These are phyloP conservation scores for Xylaria digitata DNA, from an alignment of 2,329 filamentous ascomycete genomes.

Conservation along the genomic window DNA sequence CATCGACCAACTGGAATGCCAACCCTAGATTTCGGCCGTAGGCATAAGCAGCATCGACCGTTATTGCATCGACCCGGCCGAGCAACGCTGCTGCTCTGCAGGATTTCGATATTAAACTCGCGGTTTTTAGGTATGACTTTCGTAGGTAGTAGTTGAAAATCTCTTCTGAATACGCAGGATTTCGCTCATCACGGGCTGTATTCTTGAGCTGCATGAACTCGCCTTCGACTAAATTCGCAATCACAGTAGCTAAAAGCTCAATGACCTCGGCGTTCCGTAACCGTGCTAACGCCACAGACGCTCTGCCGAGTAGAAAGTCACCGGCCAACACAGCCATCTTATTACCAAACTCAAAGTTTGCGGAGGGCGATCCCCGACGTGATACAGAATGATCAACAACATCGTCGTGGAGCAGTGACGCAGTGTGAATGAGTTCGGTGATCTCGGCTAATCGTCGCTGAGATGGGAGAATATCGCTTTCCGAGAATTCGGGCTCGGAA, in stretches of 20 bases:
- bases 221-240: conserved; percentile 96
- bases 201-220: conserved; percentile 99
- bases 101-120: conserved; percentile 94
- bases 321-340: conserved; percentile 99
- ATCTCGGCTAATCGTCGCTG: conserved; percentile 95
- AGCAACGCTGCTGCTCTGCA: conserved; percentile 90
- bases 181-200: conserved; percentile 86
- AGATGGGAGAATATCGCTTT: conserved; percentile 84
- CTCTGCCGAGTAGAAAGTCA: conserved; percentile 93
- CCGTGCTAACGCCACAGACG: conserved; percentile 91
- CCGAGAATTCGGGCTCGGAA: conserved; percentile 59
- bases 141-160: conserved; percentile 93
- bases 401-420: conserved; percentile 96
- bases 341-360: conserved; percentile 96
- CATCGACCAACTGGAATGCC: conserved; percentile 97
- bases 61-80: conserved; percentile 78
- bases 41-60: conserved; percentile 89
- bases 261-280: conserved; percentile 93
- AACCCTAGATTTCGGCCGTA: conserved; percentile 95
- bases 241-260: conserved; percentile 93
- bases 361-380: conserved; percentile 84
- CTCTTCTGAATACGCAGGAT: conserved; percentile 87
- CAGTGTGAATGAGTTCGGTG: conserved; percentile 96
- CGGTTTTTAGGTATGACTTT: conserved; percentile 98
- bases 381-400: conserved; percentile 94